Base-by-base conservation (phyloP, 2,329 filamentous ascomycete species). In the Fusarium haematococcum region DNA sequence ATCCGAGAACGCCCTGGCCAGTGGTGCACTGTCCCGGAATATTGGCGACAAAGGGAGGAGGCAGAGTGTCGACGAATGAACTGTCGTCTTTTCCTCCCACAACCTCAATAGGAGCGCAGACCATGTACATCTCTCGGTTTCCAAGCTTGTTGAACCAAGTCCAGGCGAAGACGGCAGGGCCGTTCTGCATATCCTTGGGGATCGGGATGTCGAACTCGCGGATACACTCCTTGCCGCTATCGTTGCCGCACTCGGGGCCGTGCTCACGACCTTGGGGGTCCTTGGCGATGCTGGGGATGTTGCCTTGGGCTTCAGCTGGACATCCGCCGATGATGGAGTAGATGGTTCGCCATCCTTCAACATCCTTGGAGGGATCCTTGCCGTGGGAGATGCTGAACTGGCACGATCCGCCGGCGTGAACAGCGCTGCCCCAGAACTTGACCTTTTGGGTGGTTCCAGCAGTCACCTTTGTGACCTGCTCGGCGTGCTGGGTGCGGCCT, bases 111-210 rank as follows among this genome's bases (percentile, higher is more conserved):
- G 89, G 86, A 2, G 94, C 93, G 79, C 94, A 97, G 83, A 94
- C 94, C 92, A 95, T 95, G 88, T 97, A 97, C 89, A 93, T 94
- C 81, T 96, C 94, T 33, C 94, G 88, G 83, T 95, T 95, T 18
- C 94, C 93, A 39, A 93, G 83, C 75, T 91, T 86, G 86, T 95
- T 95, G 84, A 94, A 92, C 92, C 92, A 94, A 18, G 91, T 91
- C 94, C 94, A 96, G 20, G 91, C 90, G 58, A 96, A 89, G 20
- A 95, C 81, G 50, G 91, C 92, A 23, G 91, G 88, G 81, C 83
- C 85, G 71, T 79, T 79, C 68, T 78, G 72, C 74, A 79, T 77
- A 3, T 78, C 63, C 67, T 79, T 78, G 1, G 77, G 77, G 6
- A 79, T 77, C 1, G 77, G 76, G 20, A 79, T 77, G 37, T 65